Evolutionary conservation across 768 basidiomycete genomes (phyloP), one percentile per base, ranked within the genome.

Genomic region (Hypholoma fasciculare): DNA sequence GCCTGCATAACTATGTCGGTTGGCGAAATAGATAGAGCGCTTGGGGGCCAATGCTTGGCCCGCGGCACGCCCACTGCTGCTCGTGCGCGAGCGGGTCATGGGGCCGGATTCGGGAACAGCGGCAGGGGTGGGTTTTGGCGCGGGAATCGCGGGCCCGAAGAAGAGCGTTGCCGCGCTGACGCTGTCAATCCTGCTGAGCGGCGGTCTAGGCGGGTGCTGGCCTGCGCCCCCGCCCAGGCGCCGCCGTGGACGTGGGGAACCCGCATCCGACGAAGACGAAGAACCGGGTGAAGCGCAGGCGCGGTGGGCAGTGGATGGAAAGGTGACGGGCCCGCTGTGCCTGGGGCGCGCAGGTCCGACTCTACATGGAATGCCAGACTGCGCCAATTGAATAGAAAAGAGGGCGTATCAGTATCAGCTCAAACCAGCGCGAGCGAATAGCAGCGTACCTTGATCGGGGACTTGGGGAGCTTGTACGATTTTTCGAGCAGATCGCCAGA

Each of bases 1-100:
- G 5, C 86, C 87, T 14, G 83, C 82, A 69, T 88, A 89, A 61
- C 87, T 89, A 61, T 90, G 88, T 56, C 88, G 80, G 63, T 82
- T 84, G 36, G 69, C 58, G 20, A 70, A 54, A 53, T 71, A 58
- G 76, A 71, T 19, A 17, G 59, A 38, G 43, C 56, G 44, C 14
- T 44, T 68, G 69, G 43, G 69, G 72, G 48, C 76, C 70, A 20
- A 16, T 27, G 23, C 51, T 51, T 11, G 70, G 11, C 42, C 38
- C 1, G 43, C 52, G 26, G 58, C 38, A 13, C 36, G 42, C 34
- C 40, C 40, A 39, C 38, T 56, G 48, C 57, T 65, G 47, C 43
- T 57, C 12, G 61, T 62, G 26, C 61, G 56, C 23, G 58, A 54
- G 30, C 60, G 61, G n/a, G 65, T 36, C 64, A 60, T 57, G 61